Evolutionary conservation across 1,139 yeast species (phyloP).

Genomic region (Magnusiomyces tetraspermus): DNA sequence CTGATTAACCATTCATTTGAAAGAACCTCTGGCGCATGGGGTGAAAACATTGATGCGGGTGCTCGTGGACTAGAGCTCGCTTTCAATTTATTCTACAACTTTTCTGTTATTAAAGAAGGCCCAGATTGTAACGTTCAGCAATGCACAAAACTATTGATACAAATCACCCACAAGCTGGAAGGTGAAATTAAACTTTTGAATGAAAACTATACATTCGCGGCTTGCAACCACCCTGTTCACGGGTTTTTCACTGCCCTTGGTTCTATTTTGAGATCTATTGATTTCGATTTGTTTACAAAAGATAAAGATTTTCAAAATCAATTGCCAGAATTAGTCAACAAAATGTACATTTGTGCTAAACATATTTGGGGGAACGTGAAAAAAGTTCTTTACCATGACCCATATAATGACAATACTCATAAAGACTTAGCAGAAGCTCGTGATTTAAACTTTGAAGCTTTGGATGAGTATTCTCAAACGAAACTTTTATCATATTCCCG

Average conservation of each 20-base stretch:
- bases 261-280: slow-evolving; percentile 36
- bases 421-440: slow-evolving; percentile 35
- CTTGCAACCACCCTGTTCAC: slow-evolving; percentile 45
- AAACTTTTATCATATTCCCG: slow-evolving; percentile 63
- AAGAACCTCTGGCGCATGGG: slow-evolving; percentile 48
- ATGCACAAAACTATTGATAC: slow-evolving; percentile 27
- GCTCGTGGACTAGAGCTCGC: slow-evolving; percentile 53
- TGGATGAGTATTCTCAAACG: slow-evolving; percentile 49
- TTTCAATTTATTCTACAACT: slow-evolving; percentile 23
- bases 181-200: slow-evolving; percentile 28
- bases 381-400: slow-evolving; percentile 53
- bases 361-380: slow-evolving; percentile 47
- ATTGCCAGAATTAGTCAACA: slow-evolving; percentile 19
- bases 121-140: slow-evolving; percentile 17
- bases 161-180: slow-evolving; percentile 30
- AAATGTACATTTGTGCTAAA: slow-evolving; percentile 26
- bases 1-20: slow-evolving; percentile 35
- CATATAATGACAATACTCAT: slow-evolving; percentile 55
- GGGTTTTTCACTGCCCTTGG: slow-evolving; percentile 55
- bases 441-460: slow-evolving; percentile 31
- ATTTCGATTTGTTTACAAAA: slow-evolving; percentile 14
- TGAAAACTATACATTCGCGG: slow-evolving; percentile 35
- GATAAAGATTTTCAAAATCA: slow-evolving; percentile 7
- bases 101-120: slow-evolving; percentile 17
- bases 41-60: slow-evolving; percentile 75